phyloP scores from a whole-genome alignment of 768 basidiomycete genomes.

The Boletus reticuloceps region DNA sequence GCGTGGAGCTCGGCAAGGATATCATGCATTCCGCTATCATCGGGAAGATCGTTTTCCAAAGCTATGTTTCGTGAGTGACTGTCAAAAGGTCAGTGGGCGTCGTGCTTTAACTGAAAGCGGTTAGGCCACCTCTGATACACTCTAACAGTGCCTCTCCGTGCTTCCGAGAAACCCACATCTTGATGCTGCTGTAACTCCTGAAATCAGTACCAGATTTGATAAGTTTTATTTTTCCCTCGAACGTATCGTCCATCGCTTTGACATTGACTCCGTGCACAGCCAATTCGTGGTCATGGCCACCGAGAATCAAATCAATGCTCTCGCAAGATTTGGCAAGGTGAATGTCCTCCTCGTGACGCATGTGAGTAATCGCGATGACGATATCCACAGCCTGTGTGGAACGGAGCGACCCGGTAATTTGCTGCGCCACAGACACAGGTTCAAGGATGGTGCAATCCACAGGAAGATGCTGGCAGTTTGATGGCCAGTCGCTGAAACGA shows the following conservation, averaged over 20 bases:
- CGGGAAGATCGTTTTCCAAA: not conserved
- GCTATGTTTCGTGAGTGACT: conserved; percentile 6
- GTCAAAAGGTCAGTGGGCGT: not conserved
- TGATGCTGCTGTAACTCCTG: conserved; percentile 5
- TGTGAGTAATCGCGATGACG: conserved; percentile 11
- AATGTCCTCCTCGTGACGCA: conserved; percentile 9
- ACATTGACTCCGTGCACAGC: conserved; percentile 6
- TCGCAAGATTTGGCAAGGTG: not conserved
- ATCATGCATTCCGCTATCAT: conserved; percentile 1
- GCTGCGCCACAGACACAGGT: conserved; percentile 8
- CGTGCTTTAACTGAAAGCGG: not conserved
- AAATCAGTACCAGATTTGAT: conserved; percentile 6
- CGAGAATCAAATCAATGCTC: conserved; percentile 6
- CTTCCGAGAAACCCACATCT: not conserved
- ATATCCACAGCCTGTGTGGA: not conserved
- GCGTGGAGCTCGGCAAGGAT: not conserved
- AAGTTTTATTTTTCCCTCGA: conserved; percentile 5
- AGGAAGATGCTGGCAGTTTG: conserved; percentile 8
- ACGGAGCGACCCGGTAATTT: conserved; percentile 1
- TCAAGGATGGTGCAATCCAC: conserved; percentile 3
- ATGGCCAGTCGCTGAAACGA: not conserved
- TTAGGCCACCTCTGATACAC: not conserved
- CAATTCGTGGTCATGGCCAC: conserved; percentile 9
- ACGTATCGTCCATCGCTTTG: not conserved
- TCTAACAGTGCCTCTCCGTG: not conserved